These are phyloP conservation scores for Cordyceps cicadae DNA, from an alignment of 2,329 filamentous ascomycete genomes.

Conservation along the genomic window DNA sequence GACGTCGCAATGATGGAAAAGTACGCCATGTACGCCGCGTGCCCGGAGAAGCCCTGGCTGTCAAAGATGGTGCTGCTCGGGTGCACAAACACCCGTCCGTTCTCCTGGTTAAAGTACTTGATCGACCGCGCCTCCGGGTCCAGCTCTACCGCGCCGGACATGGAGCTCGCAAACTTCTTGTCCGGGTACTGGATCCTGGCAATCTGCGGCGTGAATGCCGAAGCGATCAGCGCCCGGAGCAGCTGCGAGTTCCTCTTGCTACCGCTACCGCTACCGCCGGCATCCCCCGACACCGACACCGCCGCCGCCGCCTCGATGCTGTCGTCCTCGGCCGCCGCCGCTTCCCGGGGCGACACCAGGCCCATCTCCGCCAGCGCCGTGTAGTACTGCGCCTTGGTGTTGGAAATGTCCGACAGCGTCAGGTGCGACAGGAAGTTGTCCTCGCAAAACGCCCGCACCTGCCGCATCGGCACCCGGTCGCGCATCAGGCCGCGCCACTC, in stretches of 20 bases:
- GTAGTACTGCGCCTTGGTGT: constrained; percentile 78
- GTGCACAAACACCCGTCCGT: constrained; percentile 85
- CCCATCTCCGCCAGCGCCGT: constrained; percentile 78
- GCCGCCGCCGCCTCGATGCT: constrained; percentile 17
- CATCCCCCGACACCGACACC: constrained; percentile 25
- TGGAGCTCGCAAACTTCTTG: constrained; percentile 84
- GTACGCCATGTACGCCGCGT: constrained; percentile 74
- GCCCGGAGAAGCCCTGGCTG: constrained; percentile 66
- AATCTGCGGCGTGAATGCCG: constrained; percentile 75
- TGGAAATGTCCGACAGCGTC: constrained; percentile 79
- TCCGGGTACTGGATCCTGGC: constrained; percentile 89
- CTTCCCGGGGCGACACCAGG: constrained; percentile 48
- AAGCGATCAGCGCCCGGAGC: constrained; percentile 62
- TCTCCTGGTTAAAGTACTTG: constrained; percentile 83
- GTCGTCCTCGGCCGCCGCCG: constrained; percentile 22
- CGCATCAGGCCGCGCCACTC: constrained; percentile 65
- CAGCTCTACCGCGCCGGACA: constrained; percentile 82
- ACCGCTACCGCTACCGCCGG: constrained; percentile 14
- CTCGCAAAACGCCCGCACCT: constrained; percentile 70
- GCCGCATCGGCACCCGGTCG: constrained; percentile 49
- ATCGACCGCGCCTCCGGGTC: constrained; percentile 89
- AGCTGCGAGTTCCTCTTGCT: constrained; percentile 36
- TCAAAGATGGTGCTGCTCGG: constrained; percentile 82
- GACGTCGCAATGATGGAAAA: constrained; percentile 87
- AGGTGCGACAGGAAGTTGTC: constrained; percentile 77